Evolutionary conservation across 2,329 filamentous ascomycete genomes (phyloP).

Genomic region (Diplodia intermedia): DNA sequence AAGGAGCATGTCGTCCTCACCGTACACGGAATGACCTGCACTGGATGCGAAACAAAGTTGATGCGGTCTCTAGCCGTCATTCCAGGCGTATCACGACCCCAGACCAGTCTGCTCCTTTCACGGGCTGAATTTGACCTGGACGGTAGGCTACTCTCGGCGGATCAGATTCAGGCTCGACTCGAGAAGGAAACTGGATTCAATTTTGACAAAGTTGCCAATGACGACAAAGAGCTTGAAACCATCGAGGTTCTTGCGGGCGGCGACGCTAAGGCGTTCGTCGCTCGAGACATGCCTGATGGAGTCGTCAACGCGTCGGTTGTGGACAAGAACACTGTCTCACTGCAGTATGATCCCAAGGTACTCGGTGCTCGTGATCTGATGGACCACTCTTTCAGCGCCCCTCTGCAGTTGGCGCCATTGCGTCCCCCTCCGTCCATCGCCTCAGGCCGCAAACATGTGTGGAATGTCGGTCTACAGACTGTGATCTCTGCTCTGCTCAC

Average conservation of each 20-base stretch:
- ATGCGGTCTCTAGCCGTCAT: slow-evolving; percentile 59
- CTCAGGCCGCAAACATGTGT: slow-evolving; percentile 46
- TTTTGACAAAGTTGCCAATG: slow-evolving; percentile 57
- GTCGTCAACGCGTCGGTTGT: slow-evolving; percentile 38
- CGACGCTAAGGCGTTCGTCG: slow-evolving; percentile 49
- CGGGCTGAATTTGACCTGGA: slow-evolving; percentile 71
- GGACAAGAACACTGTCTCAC: slow-evolving; percentile 43
- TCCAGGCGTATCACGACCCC: slow-evolving; percentile 60
- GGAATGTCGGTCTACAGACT: slow-evolving; percentile 44
- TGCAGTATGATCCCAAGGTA: slow-evolving; percentile 60
- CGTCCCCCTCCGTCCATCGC: slow-evolving; percentile 38
- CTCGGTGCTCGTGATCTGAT: slow-evolving; percentile 54
- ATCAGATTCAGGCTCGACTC: slow-evolving; percentile 58
- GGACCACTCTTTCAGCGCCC: slow-evolving; percentile 21
- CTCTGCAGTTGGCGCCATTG: slow-evolving; percentile 48
- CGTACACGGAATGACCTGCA: slow-evolving; percentile 75
- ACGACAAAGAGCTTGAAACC: slow-evolving; percentile 51
- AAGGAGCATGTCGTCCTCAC: slow-evolving; percentile 65
- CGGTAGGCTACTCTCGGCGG: slow-evolving; percentile 40
- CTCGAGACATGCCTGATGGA: slow-evolving; percentile 48
- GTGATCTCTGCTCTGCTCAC: slow-evolving; percentile 50
- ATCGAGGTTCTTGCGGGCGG: slow-evolving; percentile 59
- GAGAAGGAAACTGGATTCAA: slow-evolving; percentile 68
- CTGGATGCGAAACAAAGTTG: slow-evolving; percentile 73
- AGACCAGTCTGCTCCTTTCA: slow-evolving; percentile 69